Evolutionary conservation across 2,329 filamentous ascomycete genomes (phyloP), one percentile per base, ranked within the genome.

Genomic region (Tricladium varicosporioides): DNA sequence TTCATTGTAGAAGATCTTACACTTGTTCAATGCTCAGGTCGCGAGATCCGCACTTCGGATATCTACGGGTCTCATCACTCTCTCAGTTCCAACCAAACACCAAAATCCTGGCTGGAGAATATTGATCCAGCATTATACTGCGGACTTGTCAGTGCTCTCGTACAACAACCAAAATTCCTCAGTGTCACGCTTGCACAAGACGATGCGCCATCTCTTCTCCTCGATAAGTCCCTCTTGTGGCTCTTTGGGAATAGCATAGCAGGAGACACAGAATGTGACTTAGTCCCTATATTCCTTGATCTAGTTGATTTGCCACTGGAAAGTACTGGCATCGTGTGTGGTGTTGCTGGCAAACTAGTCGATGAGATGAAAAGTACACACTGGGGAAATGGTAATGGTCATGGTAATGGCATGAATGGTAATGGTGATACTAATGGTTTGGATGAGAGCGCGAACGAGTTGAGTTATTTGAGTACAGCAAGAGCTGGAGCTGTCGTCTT

Each of bases 311-410:
- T 97, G 43, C 90, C 93, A 0, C 80, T 93, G 44, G 91, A 96
- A 71, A 92, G 91, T 7, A 96, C 92, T 0, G 93, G 93, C 18
- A 97, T 99, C 57, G 91, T 99, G 2, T 97, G 92, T 65, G 93
- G 94, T 27, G 91, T 99, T 1, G 92, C 93, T 0, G 91, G 92
- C 22, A 82, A 86, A 54, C 78, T 97, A 27, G 88, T 92, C 0
- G 84, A 89, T 50, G 89, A 89, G 47, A 86, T 91, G 72, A 74
- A 78, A 22, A 16, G 36, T 27, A 59, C 40, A 36, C 58, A 27
- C 46, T 22, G 19, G 14, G 15, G 10, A 1, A 49, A 42, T 5
- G 19, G n/a, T n/a, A n/a, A n/a, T n/a, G n/a, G n/a, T n/a, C n/a
- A n/a, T n/a, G n/a, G n/a, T n/a, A 27, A 27, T 7, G 22, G 22